Evolutionary conservation across 2,329 filamentous ascomycete genomes (phyloP).

Genomic region (Alternaria ethzedia): DNA sequence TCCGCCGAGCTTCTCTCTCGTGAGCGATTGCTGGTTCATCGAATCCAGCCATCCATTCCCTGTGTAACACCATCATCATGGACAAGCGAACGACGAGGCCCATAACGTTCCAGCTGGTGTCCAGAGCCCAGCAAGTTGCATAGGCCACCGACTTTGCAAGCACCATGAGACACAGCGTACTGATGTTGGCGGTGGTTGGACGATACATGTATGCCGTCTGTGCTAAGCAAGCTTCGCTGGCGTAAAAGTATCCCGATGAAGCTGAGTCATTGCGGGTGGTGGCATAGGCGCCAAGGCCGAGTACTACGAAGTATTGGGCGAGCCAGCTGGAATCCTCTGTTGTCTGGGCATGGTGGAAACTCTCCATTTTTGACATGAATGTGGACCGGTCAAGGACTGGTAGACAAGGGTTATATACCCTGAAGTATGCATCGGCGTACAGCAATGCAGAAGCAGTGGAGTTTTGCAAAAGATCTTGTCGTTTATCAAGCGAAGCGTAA

Average conservation of each 20-base stretch:
- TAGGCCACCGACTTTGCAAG: slow-evolving; percentile 31
- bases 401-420: not conserved
- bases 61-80: slow-evolving; percentile 26
- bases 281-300: slow-evolving; percentile 28
- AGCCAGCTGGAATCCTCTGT: slow-evolving; percentile 21
- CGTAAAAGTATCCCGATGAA: slow-evolving; percentile 25
- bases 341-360: not conserved
- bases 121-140: slow-evolving; percentile 31
- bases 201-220: slow-evolving; percentile 29
- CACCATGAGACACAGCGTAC: slow-evolving; percentile 28
- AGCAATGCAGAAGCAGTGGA: not conserved
- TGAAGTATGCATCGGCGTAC: not conserved
- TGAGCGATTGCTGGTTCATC: not conserved
- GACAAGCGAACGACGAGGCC: slow-evolving; percentile 25
- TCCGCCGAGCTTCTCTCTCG: not conserved
- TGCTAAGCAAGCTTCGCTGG: slow-evolving; percentile 29
- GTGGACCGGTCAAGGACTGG: not conserved
- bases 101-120: slow-evolving; percentile 29
- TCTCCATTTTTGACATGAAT: not conserved
- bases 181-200: slow-evolving; percentile 17
- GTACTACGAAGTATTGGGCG: slow-evolving; percentile 22
- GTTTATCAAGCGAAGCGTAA: slow-evolving; percentile 13
- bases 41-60: slow-evolving; percentile 18
- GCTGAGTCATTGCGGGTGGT: not conserved
- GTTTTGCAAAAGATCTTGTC: not conserved